Base-by-base conservation (phyloP, 1,284 basidiomycete species). In the Ustilago crameri region DNA sequence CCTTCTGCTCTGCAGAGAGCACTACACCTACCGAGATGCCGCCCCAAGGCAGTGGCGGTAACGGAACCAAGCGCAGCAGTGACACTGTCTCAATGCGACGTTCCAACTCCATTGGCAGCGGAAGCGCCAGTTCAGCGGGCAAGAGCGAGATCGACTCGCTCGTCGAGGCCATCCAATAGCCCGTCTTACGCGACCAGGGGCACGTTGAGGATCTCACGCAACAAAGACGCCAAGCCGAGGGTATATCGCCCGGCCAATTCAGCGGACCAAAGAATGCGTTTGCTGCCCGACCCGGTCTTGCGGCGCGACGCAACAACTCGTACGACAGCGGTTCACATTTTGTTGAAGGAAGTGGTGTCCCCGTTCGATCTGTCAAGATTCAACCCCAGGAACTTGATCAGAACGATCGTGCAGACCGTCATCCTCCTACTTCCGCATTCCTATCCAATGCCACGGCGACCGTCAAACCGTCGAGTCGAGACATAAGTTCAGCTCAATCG, bases 81-180 rank as follows among this genome's bases (percentile, higher is more conserved):
- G 69, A 61, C 32, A 64, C 51, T 1, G 10, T 61, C 22, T 52
- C 55, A 14, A 75, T 77, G 75, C 54, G 60, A n/a, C 53, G 74
- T 3, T 57, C 65, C 43, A 59, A 54, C 32, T 78, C 76, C 26
- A 54, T 66, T 35, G 71, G 62, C 27, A 78, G 74, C 52, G 71
- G 61, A 17, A 79, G 62, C 23, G 66, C 60, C 37, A 75, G 71
- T 40, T 75, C 71, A 2, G 60, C 61, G 10, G 56, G 58, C 37
- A 73, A 61, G 27, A 84, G 83, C 40, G 87, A 90, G 74, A 88
- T 91, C 46, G 88, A 91, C 23, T 87, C 86, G 48, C 85, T 91
- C n/a, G 89, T 91, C 5, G 87, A 90, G 59, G 90, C 89, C 1
- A 84, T 91, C 38, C 72, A 75, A 14, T 68, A 82, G 14, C 83